Evolutionary conservation across 805 yeast species (phyloP).

Genomic region (Kregervanrija fluxuum): DNA sequence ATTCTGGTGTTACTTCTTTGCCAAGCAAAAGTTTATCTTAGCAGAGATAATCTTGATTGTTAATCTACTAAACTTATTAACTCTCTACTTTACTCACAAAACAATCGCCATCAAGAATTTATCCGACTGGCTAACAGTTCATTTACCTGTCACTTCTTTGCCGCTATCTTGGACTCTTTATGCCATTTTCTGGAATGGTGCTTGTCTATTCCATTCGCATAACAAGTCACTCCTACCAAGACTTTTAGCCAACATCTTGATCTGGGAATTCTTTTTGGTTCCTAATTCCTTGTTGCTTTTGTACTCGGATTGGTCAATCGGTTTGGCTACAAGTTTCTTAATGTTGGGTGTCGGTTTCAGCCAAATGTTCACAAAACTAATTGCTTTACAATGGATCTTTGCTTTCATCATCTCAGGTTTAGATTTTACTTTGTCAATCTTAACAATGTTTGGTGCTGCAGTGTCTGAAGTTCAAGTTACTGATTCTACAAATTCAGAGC

Average conservation of each 20-base stretch:
- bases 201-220: slow-evolving; percentile 60
- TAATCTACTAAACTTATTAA: slow-evolving; percentile 53
- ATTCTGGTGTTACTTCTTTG: slow-evolving; percentile 59
- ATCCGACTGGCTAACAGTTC: slow-evolving; percentile 48
- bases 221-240: slow-evolving; percentile 49
- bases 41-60: slow-evolving; percentile 51
- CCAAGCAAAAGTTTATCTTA: slow-evolving; percentile 48
- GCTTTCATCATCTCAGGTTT: slow-evolving; percentile 60
- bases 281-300: slow-evolving; percentile 52
- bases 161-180: slow-evolving; percentile 73
- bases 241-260: slow-evolving; percentile 60
- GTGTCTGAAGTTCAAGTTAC: slow-evolving; percentile 8
- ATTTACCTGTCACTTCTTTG: slow-evolving; percentile 58
- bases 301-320: slow-evolving; percentile 67
- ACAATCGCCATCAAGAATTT: slow-evolving; percentile 50
- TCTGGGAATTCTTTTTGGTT: slow-evolving; percentile 70
- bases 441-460: slow-evolving; percentile 36
- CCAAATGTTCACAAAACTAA: slow-evolving; percentile 58
- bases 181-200: slow-evolving; percentile 80
- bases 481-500: slow-evolving; percentile 17
- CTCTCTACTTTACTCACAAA: slow-evolving; percentile 50
- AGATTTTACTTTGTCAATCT: slow-evolving; percentile 43
- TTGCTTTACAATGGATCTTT: slow-evolving; percentile 84
- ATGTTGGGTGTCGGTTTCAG: slow-evolving; percentile 62
- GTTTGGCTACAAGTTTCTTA: slow-evolving; percentile 50